Evolutionary conservation across 2,329 filamentous ascomycete genomes (phyloP).

Genomic region (Hymenoscyphus infarciens): DNA sequence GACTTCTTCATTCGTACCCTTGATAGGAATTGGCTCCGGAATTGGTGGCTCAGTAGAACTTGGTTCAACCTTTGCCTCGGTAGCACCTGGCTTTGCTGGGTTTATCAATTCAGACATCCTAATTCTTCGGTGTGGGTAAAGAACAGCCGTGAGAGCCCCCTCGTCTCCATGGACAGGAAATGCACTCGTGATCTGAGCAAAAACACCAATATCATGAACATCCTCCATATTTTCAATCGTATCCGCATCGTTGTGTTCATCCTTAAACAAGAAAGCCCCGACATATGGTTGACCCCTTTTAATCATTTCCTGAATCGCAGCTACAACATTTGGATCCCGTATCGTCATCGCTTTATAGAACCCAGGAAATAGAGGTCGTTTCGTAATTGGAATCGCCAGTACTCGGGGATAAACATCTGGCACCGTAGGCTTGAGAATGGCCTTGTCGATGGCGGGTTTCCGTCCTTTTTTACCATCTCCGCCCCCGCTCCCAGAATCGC

Average conservation of each 20-base stretch:
- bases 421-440: conserved; percentile 81
- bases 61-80: conserved; percentile 44
- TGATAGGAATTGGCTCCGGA: conserved; percentile 56
- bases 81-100: conserved; percentile 41
- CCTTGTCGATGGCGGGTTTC: conserved; percentile 65
- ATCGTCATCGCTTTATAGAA: conserved; percentile 99
- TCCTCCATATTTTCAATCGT: conserved; percentile 87
- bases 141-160: conserved; percentile 80
- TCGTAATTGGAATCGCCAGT: conserved; percentile 93
- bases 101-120: conserved; percentile 81
- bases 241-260: conserved; percentile 90
- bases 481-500: conserved; percentile 40
- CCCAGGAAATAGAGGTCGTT: conserved; percentile 89
- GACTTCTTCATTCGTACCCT: conserved; percentile 50
- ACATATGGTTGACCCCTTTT: conserved; percentile 97
- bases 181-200: conserved; percentile 94
- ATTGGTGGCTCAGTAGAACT: conserved; percentile 43
- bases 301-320: conserved; percentile 92
- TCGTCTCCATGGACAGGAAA: conserved; percentile 89
- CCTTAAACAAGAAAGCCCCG: conserved; percentile 94
- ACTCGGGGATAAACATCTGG: conserved; percentile 97
- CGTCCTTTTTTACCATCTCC: conserved; percentile 69
- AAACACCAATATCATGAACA: conserved; percentile 93
- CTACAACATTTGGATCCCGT: conserved; percentile 83
- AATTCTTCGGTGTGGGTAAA: conserved; percentile 94